Conservation (phyloP, 164 flowering plant species). For the Santalum album region DNA sequence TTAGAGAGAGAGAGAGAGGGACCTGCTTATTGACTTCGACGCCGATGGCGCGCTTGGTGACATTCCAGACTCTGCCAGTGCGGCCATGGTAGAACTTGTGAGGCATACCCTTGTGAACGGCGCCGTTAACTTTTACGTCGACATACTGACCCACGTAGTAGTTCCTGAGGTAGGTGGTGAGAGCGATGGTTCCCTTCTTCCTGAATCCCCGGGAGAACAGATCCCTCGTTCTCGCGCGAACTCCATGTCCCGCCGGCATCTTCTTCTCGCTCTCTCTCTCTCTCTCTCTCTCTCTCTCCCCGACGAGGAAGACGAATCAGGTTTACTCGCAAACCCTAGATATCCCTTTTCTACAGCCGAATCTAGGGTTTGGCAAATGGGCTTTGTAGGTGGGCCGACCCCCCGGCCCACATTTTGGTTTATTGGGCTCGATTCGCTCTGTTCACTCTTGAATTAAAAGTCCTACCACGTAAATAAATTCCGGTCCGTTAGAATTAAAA, state of each 20-base stretch:
- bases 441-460: too few relatives aligned
- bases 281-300: neutral
- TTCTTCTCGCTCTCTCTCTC: neutral
- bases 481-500: too few relatives aligned
- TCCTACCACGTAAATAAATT: too few relatives aligned
- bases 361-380: too few relatives aligned
- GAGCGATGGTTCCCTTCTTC: conserved; percentile 26
- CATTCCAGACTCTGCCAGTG: conserved; percentile 32
- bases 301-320: too few relatives aligned
- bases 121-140: conserved; percentile 30
- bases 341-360: too few relatives aligned
- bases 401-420: too few relatives aligned
- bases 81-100: conserved; percentile 38
- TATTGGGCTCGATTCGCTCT: too few relatives aligned
- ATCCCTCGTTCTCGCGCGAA: conserved; percentile 24
- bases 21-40: neutral
- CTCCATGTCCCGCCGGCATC: conserved; percentile 34
- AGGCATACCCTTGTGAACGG: conserved; percentile 38
- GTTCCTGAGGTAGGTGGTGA: conserved; percentile 24
- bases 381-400: too few relatives aligned
- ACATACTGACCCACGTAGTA: conserved; percentile 27
- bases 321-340: too few relatives aligned
- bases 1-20: neutral
- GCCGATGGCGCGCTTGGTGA: conserved; percentile 30
- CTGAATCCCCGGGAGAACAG: conserved; percentile 21